Conservation (phyloP, 768 basidiomycete genomes). For the Mycena amicta region DNA sequence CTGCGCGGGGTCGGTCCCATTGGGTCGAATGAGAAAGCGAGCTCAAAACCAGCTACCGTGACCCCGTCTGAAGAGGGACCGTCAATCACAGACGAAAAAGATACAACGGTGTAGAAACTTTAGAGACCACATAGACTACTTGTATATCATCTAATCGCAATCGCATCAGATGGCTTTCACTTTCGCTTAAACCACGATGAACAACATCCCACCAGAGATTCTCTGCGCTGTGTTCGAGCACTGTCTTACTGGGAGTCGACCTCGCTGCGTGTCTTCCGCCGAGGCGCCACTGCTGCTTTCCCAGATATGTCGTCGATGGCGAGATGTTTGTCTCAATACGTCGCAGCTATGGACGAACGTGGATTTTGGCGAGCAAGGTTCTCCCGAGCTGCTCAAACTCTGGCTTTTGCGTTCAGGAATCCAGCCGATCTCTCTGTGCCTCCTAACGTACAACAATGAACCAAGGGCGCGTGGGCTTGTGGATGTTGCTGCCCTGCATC, state of each 20-base stretch:
- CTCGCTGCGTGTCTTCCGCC: background rate
- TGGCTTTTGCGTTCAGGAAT: conserved; percentile 2
- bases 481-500: background rate
- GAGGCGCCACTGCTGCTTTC: conserved; percentile 7
- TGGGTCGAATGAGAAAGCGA: background rate
- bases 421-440: background rate
- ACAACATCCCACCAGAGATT: background rate
- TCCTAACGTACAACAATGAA: background rate
- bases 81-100: too few relatives aligned
- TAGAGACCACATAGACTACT: background rate
- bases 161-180: background rate
- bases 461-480: background rate
- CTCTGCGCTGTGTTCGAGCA: background rate
- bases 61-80: background rate
- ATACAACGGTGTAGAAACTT: background rate
- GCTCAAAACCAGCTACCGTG: background rate
- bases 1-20: conserved; percentile 3
- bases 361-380: background rate
- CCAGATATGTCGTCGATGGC: conserved; percentile 10
- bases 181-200: background rate
- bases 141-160: background rate
- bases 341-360: conserved; percentile 4
- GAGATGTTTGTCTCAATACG: conserved; percentile 3
- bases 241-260: background rate
- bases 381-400: background rate